A percentile compares a stretch with the other conserved stretches of the same genome.
Evolutionary conservation across 2,329 filamentous ascomycete genomes (phyloP).

Genomic region (Calonectria ilicicola): DNA sequence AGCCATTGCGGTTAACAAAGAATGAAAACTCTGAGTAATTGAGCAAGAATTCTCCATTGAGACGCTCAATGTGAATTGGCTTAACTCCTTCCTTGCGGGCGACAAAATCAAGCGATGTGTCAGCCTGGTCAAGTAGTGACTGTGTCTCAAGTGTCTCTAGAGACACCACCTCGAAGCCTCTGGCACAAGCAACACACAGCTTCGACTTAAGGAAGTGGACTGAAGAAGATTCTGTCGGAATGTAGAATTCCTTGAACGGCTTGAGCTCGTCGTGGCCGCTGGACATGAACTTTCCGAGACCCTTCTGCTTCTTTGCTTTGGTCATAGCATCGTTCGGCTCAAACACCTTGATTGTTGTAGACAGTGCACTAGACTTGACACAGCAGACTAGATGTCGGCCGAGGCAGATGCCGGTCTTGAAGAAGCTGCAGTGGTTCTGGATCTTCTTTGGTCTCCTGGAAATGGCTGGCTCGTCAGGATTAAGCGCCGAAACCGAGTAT

Average conservation of each 20-base stretch:
- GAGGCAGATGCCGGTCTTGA: slow-evolving; percentile 95
- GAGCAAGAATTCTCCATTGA: slow-evolving; percentile 96
- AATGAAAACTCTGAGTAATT: slow-evolving; percentile 99
- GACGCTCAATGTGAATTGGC: slow-evolving; percentile 96
- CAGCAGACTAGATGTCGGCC: slow-evolving; percentile 95
- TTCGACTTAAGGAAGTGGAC: slow-evolving; percentile 98
- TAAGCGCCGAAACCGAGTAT: slow-evolving; percentile 87
- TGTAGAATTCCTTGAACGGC: slow-evolving; percentile 99
- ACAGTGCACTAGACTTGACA: slow-evolving; percentile 93
- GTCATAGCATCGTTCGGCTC: slow-evolving; percentile 96
- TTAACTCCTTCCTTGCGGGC: slow-evolving; percentile 92
- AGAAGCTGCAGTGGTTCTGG: slow-evolving; percentile 96
- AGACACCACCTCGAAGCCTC: slow-evolving; percentile 96
- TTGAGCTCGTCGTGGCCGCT: slow-evolving; percentile 93
- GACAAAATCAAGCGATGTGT: slow-evolving; percentile 98
- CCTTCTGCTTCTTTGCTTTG: slow-evolving; percentile 95
- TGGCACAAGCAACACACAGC: slow-evolving; percentile 93
- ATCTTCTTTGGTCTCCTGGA: slow-evolving; percentile 95
- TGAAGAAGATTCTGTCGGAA: slow-evolving; percentile 96
- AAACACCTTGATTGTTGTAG: slow-evolving; percentile 98
- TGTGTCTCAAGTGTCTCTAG: slow-evolving; percentile 98
- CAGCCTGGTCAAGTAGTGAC: slow-evolving; percentile 94
- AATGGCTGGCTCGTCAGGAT: slow-evolving; percentile 83
- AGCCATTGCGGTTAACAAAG: slow-evolving; percentile 98
- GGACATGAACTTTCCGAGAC: slow-evolving; percentile 95